These are phyloP conservation scores for Metschnikowia rubicola DNA, from an alignment of 805 yeast genomes.

Conservation along the genomic window DNA sequence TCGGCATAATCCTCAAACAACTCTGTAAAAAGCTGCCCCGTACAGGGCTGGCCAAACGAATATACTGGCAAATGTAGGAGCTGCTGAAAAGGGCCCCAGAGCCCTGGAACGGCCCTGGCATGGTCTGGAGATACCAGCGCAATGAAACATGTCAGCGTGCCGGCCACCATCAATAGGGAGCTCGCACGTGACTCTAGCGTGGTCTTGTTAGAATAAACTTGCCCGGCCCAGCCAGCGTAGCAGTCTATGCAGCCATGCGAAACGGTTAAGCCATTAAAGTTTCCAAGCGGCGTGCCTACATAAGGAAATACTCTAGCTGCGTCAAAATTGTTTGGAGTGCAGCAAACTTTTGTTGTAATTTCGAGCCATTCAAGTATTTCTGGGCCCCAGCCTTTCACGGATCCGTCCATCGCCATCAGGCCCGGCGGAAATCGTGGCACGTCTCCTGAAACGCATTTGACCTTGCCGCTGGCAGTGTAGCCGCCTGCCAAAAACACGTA, in stretches of 20 bases:
- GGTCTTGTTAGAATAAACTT: not conserved
- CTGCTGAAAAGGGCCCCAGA: constrained; percentile 60
- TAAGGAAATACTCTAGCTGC: not conserved
- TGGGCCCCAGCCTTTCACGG: constrained; percentile 51
- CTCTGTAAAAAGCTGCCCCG: constrained; percentile 52
- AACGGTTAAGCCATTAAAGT: constrained; percentile 16
- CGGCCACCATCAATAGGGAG: constrained; percentile 50
- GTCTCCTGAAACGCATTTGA: constrained; percentile 11
- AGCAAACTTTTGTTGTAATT: constrained; percentile 11
- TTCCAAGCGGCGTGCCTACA: constrained; percentile 23
- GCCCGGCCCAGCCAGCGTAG: constrained; percentile 43
- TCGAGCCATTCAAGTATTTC: constrained; percentile 22
- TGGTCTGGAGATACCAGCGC: constrained; percentile 23
- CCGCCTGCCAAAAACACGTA: constrained; percentile 28
- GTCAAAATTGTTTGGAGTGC: constrained; percentile 4
- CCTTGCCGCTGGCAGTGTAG: constrained; percentile 14
- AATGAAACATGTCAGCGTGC: constrained; percentile 58
- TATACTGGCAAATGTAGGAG: constrained; percentile 35
- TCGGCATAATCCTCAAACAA: constrained; percentile 34
- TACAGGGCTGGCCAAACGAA: constrained; percentile 58
- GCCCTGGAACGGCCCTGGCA: constrained; percentile 33
- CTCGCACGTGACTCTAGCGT: not conserved
- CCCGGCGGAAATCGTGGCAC: constrained; percentile 10
- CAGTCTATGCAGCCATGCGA: constrained; percentile 58
- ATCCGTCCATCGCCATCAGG: constrained; percentile 51